phyloP scores from a whole-genome alignment of 2,329 filamentous ascomycete species.

The Penicillium fuscoglaucum region DNA sequence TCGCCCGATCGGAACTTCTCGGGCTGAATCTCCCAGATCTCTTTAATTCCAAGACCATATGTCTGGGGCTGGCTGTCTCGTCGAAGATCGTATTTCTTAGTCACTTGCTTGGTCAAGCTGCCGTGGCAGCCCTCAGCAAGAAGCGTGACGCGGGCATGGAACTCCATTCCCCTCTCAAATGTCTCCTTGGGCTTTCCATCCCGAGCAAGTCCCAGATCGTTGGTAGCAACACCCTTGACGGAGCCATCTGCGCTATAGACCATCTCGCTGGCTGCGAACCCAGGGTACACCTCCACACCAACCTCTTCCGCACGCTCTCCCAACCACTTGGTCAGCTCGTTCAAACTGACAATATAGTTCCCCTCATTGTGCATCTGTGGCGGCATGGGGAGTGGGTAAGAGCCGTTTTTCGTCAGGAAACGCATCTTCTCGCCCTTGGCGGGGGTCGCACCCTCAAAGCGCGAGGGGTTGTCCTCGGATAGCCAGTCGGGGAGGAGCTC shows the following conservation, averaged over 20 bases:
- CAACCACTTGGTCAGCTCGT: constrained; percentile 93
- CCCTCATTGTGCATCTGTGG: constrained; percentile 98
- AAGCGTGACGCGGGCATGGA: constrained; percentile 86
- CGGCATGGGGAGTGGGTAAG: constrained; percentile 80
- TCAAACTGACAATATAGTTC: constrained; percentile 95
- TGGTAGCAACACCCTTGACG: constrained; percentile 92
- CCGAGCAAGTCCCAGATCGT: constrained; percentile 82
- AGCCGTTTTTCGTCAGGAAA: constrained; percentile 78
- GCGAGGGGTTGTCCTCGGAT: constrained; percentile 78
- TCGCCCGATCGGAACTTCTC: constrained; percentile 88
- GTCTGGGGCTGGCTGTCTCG: constrained; percentile 90
- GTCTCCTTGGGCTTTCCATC: constrained; percentile 82
- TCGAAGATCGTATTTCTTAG: constrained; percentile 89
- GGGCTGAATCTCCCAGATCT: constrained; percentile 94
- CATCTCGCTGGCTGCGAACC: constrained; percentile 91
- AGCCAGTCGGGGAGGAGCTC: constrained; percentile 95
- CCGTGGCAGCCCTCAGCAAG: constrained; percentile 96
- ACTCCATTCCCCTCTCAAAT: constrained; percentile 98
- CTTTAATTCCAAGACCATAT: constrained; percentile 91
- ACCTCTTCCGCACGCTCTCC: constrained; percentile 94
- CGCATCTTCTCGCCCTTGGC: constrained; percentile 86
- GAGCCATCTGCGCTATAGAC: constrained; percentile 83
- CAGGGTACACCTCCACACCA: constrained; percentile 93
- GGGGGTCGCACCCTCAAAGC: constrained; percentile 84
- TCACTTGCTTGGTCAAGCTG: constrained; percentile 89